Base-by-base conservation (phyloP, 2,329 filamentous ascomycete genomes). In the Cordyceps fumosorosea region DNA sequence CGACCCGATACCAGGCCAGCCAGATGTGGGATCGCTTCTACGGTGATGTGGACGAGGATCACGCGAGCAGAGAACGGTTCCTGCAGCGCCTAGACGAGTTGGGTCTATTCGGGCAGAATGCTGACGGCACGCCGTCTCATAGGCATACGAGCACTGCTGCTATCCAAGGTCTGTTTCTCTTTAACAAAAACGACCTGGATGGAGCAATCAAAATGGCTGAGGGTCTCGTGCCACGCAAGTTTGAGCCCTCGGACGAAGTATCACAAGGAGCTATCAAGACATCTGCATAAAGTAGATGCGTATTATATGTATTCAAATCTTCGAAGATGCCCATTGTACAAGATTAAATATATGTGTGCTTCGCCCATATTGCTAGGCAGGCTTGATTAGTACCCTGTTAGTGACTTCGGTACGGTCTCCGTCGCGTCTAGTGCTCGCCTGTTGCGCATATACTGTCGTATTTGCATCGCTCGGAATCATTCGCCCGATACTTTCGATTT, bases 1-100 rank as follows among this genome's bases (percentile, higher is more conserved):
- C 93, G 37, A 93, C 90, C 3, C 82, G 86, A 63, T 89, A 90
- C 73, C 95, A 98, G 75, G 93, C 96, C 20, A 84, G 80, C 16
- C 82, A 89, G 74, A 89, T 99, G 77, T 99, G 93, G 92, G 89
- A 96, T 73, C 86, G 95, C 22, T 99, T 98, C 77, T 99, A 98
- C 71, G 89, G 89, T 4, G 90, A 96, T 40, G 78, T 91, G 26
- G 93, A 96, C 70, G 67, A 69, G 0, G 82, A 86, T 60, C 86
- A 87, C 18, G 74, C 76, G 6, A 83, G 86, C 22, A 86, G 86
- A 68, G 76, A 82, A 68, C 78, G 82, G 20, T 98, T 99, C 77
- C 75, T 98, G 66, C 71, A 80, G 24, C 85, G 84, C 64, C 82
- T 96, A 14, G 82, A 86, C 51, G 81, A 87, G 55, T 78, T 95